Percentiles rank a stretch among this genome's conserved stretches.
Evolutionary conservation across 495 filamentous ascomycete genomes (phyloP).

Genomic region (Aspergillus mulundensis): DNA sequence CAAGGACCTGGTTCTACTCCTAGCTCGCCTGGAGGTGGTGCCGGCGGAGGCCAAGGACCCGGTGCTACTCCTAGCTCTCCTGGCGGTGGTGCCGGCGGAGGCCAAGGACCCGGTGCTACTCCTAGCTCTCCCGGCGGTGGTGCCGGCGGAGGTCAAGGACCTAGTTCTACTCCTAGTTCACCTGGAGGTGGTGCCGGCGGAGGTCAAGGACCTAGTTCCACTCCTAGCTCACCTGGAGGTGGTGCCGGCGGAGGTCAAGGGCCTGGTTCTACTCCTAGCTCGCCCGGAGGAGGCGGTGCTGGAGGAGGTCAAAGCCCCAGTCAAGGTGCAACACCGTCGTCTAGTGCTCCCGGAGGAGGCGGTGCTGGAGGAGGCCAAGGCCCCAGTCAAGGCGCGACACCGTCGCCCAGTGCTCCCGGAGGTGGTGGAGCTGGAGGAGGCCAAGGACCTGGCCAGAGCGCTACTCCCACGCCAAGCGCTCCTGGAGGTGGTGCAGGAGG

Average conservation of each 20-base stretch:
- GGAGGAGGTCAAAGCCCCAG: slow-evolving; percentile 8
- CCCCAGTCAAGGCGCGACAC: not conserved
- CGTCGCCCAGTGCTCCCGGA: not conserved
- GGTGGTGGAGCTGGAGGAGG: slow-evolving; percentile 3
- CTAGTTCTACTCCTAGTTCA: slow-evolving; percentile 4
- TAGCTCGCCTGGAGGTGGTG: not conserved
- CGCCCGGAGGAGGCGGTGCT: too few species aligned
- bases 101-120: not conserved
- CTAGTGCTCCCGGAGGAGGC: not conserved
- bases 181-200: not conserved
- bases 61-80: not conserved
- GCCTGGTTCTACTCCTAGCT: not conserved
- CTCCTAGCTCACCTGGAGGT: not conserved
- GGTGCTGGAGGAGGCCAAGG: not conserved
- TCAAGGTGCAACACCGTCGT: slow-evolving; percentile 11
- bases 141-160: slow-evolving; percentile 3
- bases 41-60: not conserved
- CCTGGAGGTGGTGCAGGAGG: slow-evolving; percentile 8
- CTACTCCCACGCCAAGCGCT: slow-evolving; percentile 5
- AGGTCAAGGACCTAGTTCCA: not conserved
- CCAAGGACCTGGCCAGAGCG: not conserved
- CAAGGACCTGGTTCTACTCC: slow-evolving; percentile 13
- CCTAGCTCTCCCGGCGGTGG: too few species aligned
- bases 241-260: slow-evolving; percentile 6
- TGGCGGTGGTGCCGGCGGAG: slow-evolving; percentile 6